Evolutionary conservation across 495 filamentous ascomycete species (phyloP), one percentile per base, ranked within the genome.

Genomic region (Recurvomyces mirabilis): DNA sequence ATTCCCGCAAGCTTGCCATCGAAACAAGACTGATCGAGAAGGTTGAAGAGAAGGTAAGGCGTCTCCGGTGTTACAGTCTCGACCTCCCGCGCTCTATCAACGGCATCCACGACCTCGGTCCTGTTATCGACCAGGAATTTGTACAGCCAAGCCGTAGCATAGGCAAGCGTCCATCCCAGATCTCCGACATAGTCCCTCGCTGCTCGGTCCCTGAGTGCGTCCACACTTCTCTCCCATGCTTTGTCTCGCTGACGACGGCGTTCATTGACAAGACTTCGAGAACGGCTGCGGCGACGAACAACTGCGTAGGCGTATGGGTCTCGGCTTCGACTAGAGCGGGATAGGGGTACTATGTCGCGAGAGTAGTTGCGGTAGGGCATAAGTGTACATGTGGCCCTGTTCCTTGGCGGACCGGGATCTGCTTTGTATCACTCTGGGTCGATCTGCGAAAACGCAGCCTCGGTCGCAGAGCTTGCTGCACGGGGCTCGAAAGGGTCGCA

Each of bases 131-230:
- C 28, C 10, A 52, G 36, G 15, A 35, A 26, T 17, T 19, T 4
- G 32, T 37, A 52, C n/a, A 18, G 20, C 49, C 49, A 52, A 11
- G 49, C 49, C 2, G 49, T 52, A 17, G 49, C 49, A 36, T 42
- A 52, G 10, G 41, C 49, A 12, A 47, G 30, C 28, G 45, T n/a
- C 49, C 49, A 52, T 1, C 49, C 49, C 1, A 52, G 38, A 33
- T 52, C 49, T 22, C 49, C 49, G 10, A 18, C 36, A 5, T 15
- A 15, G 22, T 42, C 26, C 18, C n/a, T 32, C 6, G 32, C 20
- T 11, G 9, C 32, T 20, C 19, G 30, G 28, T 42, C 39, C n/a
- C 28, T 5, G 39, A 42, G 39, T 17, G 17, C 26, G 6, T 9
- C 4, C 2, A 23, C 4, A 28, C 39, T 31, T 19, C 18, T 42